Percentiles rank a stretch among this genome's conserved stretches.
These are phyloP conservation scores for Sclerotinia subarctica DNA, from an alignment of 2,329 filamentous ascomycete genomes.

Conservation along the genomic window DNA sequence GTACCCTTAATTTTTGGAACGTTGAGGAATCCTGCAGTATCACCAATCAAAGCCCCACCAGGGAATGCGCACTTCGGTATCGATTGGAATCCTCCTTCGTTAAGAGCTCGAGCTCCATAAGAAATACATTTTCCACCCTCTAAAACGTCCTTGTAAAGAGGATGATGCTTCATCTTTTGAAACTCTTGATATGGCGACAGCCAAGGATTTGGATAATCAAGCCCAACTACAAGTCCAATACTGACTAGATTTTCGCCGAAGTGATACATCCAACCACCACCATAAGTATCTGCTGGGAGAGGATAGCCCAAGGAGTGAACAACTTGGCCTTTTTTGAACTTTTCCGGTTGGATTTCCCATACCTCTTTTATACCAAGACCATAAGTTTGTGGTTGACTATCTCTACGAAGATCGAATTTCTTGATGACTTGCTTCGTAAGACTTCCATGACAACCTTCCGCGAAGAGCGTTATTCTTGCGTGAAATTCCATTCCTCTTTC, in stretches of 20 bases:
- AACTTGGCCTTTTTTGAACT: conserved; percentile 83
- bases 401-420: conserved; percentile 84
- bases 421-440: conserved; percentile 92
- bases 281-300: conserved; percentile 82
- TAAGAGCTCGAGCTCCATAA: conserved; percentile 86
- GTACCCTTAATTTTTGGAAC: conserved; percentile 98
- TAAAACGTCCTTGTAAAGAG: conserved; percentile 80
- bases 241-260: conserved; percentile 96
- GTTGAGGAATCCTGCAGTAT: conserved; percentile 95
- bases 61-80: conserved; percentile 97
- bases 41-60: conserved; percentile 90
- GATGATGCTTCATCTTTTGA: conserved; percentile 97
- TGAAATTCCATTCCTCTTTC: conserved; percentile 99
- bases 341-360: conserved; percentile 92
- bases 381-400: conserved; percentile 94
- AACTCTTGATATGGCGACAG: conserved; percentile 93
- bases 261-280: conserved; percentile 99
- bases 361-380: conserved; percentile 93
- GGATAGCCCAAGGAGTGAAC: conserved; percentile 93
- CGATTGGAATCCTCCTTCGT: conserved; percentile 95
- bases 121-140: conserved; percentile 97
- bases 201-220: conserved; percentile 97
- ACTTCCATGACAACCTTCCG: conserved; percentile 93
- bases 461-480: conserved; percentile 85
- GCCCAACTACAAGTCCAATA: conserved; percentile 83